A percentile compares a stretch with the other conserved stretches of the same genome.
Evolutionary conservation across 2,329 filamentous ascomycete genomes (phyloP).

Genomic region (Cucurbitaria berberidis): DNA sequence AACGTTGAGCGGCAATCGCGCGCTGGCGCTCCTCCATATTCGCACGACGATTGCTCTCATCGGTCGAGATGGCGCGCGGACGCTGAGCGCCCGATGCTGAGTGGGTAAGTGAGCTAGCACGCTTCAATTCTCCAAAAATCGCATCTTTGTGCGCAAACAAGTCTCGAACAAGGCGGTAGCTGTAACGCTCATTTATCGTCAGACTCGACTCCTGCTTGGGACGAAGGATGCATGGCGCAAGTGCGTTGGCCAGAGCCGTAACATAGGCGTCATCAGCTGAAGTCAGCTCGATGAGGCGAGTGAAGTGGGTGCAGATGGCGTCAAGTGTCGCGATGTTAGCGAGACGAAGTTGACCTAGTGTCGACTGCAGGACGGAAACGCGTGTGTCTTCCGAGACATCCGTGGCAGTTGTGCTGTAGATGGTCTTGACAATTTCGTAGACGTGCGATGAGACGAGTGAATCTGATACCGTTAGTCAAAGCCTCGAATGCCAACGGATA

Average conservation of each 20-base stretch:
- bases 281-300: conserved; percentile 92
- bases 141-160: conserved; percentile 92
- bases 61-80: conserved; percentile 87
- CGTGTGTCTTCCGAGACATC: conserved; percentile 72
- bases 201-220: conserved; percentile 87
- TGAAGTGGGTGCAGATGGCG: conserved; percentile 97
- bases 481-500: background rate
- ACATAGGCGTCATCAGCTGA: conserved; percentile 92
- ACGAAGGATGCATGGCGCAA: conserved; percentile 87
- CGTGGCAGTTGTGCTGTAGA: conserved; percentile 84
- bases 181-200: conserved; percentile 94
- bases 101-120: conserved; percentile 73
- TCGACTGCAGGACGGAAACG: conserved; percentile 91
- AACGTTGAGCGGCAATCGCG: conserved; percentile 71
- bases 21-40: conserved; percentile 93
- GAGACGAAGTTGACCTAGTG: conserved; percentile 89
- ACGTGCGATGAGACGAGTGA: conserved; percentile 98
- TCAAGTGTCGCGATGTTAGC: conserved; percentile 99
- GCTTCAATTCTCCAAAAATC: conserved; percentile 96
- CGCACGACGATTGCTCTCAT: conserved; percentile 92
- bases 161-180: conserved; percentile 87
- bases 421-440: conserved; percentile 97
- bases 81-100: conserved; percentile 66
- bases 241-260: conserved; percentile 70
- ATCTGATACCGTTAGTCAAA: conserved; percentile 61